Evolutionary conservation across 331 rosid species (phyloP).

Genomic region (Malus hybrid): DNA sequence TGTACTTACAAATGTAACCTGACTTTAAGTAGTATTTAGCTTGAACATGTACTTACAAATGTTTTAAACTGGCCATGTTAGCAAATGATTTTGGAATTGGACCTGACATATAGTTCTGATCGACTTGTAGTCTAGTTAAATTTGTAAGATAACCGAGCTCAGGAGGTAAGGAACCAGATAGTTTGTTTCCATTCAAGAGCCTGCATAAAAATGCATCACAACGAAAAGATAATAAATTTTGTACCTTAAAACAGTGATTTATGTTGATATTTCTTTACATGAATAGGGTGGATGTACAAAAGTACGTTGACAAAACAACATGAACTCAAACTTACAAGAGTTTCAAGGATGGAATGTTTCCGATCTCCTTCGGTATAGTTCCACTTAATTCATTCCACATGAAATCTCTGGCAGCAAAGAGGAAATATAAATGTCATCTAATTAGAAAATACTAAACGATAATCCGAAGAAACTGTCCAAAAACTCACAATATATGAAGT

Average conservation of each 20-base stretch:
- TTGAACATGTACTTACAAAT: constrained; percentile 26
- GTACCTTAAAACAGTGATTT: background rate
- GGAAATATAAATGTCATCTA: background rate
- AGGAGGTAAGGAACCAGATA: constrained; percentile 37
- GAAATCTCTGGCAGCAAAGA: constrained; percentile 52
- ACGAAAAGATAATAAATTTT: background rate
- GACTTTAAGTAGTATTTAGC: background rate
- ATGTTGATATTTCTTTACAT: background rate
- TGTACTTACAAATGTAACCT: background rate
- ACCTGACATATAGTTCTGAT: constrained; percentile 34
- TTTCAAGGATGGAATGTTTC: constrained; percentile 38
- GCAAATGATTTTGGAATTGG: constrained; percentile 37
- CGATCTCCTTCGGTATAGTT: constrained; percentile 79
- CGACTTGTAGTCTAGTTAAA: constrained; percentile 30
- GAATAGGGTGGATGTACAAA: background rate
- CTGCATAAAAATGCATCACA: constrained; percentile 11
- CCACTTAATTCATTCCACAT: constrained; percentile 87
- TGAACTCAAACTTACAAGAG: constrained; percentile 59
- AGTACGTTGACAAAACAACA: background rate
- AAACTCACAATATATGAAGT: constrained; percentile 57
- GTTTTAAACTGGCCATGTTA: constrained; percentile 22
- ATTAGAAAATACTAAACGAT: constrained; percentile 21
- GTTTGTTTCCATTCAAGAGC: constrained; percentile 38
- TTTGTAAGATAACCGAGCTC: constrained; percentile 36
- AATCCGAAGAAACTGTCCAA: background rate